phyloP scores from a whole-genome alignment of 306 rosid genomes.

The Sphenostylis stenocarpa region DNA sequence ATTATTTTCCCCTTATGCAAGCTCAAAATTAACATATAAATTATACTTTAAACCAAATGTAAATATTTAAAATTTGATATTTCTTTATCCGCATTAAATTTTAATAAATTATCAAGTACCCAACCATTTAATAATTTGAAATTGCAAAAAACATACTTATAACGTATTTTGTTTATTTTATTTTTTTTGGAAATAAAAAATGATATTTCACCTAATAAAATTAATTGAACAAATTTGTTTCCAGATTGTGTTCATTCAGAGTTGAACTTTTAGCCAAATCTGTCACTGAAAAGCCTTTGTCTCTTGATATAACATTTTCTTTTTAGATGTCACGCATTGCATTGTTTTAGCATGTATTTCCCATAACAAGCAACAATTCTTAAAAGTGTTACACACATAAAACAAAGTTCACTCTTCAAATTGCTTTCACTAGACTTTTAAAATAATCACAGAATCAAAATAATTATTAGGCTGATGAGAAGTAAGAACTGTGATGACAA shows the following conservation, averaged over 20 bases:
- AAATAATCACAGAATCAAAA: slow-evolving; percentile 5
- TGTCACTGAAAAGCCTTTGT: background rate
- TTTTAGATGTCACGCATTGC: background rate
- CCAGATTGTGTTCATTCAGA: background rate
- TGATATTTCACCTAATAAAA: slow-evolving; percentile 21
- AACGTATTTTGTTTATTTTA: background rate
- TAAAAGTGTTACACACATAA: background rate
- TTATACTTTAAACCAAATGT: background rate
- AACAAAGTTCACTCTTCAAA: background rate
- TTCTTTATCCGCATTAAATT: background rate
- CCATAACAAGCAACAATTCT: background rate
- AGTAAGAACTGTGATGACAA: slow-evolving; percentile 1
- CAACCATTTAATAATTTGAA: background rate
- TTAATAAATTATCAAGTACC: background rate
- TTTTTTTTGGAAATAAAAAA: background rate
- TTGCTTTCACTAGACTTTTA: slow-evolving; percentile 11
- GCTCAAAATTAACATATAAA: too few relatives aligned
- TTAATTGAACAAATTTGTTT: background rate
- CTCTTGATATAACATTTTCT: slow-evolving; percentile 16
- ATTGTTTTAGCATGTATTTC: background rate
- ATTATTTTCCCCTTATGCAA: too few relatives aligned
- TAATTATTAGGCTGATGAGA: background rate
- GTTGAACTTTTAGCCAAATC: background rate
- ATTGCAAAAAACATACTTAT: background rate
- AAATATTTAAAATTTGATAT: background rate